Percentiles rank a stretch among this genome's conserved stretches.
phyloP scores from a whole-genome alignment of 345 rosid species.

The Hibiscus syriacus region DNA sequence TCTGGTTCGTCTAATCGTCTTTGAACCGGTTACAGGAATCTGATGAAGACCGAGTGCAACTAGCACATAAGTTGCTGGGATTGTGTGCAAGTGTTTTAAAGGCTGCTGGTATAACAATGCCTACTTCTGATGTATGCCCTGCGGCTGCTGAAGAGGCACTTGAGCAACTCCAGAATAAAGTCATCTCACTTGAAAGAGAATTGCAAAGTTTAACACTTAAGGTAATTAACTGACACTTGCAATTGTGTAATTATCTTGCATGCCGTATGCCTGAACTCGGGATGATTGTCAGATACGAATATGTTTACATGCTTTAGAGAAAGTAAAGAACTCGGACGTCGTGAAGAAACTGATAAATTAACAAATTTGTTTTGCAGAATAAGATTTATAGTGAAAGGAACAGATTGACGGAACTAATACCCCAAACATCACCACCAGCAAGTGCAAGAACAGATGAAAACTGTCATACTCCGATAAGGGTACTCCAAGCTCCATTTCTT shows the following conservation, averaged over 20 bases:
- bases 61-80: conserved; percentile 56
- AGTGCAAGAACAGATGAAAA: conserved; percentile 35
- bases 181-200: conserved; percentile 59
- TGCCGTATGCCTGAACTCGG: neutral
- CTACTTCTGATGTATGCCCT: conserved; percentile 47
- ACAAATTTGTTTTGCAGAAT: conserved; percentile 26
- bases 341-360: conserved; percentile 1
- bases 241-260: neutral
- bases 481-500: conserved; percentile 37
- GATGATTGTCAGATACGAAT: neutral
- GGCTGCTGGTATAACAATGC: conserved; percentile 60
- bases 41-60: conserved; percentile 61
- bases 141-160: conserved; percentile 75
- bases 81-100: conserved; percentile 64
- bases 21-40: conserved; percentile 40
- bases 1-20: conserved; percentile 1
- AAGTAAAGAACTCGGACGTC: neutral
- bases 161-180: conserved; percentile 48
- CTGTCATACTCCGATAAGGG: conserved; percentile 42
- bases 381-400: conserved; percentile 41
- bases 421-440: conserved; percentile 39
- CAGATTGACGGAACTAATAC: conserved; percentile 40
- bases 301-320: neutral
- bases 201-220: conserved; percentile 46
- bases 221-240: conserved; percentile 24